Percentiles rank a stretch among this genome's conserved stretches.
These are phyloP conservation scores for Erythrobasidium yunnanense DNA, from an alignment of 768 basidiomycete species.

Conservation along the genomic window DNA sequence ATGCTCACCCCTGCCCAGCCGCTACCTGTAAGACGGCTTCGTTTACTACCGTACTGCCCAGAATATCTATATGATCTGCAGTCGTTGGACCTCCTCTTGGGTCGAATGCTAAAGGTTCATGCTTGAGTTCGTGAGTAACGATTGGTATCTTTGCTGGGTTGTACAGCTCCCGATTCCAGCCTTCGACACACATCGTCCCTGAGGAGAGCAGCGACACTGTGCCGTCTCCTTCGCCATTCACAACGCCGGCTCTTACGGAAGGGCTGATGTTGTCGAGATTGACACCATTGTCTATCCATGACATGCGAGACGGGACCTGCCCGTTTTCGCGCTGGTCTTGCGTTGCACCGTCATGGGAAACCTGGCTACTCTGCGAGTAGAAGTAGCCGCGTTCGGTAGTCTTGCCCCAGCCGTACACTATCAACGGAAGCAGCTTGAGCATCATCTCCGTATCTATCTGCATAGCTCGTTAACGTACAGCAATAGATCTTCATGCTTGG, in stretches of 20 bases:
- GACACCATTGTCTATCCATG: slow-evolving; percentile 77
- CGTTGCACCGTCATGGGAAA: slow-evolving; percentile 26
- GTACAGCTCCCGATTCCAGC: slow-evolving; percentile 80
- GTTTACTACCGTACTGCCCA: slow-evolving; percentile 67
- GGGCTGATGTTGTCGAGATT: slow-evolving; percentile 50
- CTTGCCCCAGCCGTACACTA: slow-evolving; percentile 84
- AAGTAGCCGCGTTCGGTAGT: slow-evolving; percentile 48
- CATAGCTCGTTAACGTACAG: background rate
- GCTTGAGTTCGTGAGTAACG: slow-evolving; percentile 75
- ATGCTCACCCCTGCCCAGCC: slow-evolving; percentile 54
- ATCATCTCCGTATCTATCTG: background rate
- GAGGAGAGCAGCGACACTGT: slow-evolving; percentile 75
- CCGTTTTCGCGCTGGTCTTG: slow-evolving; percentile 44
- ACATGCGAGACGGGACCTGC: slow-evolving; percentile 48
- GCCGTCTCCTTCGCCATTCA: slow-evolving; percentile 70
- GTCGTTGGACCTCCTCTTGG: slow-evolving; percentile 80
- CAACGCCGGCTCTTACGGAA: slow-evolving; percentile 24
- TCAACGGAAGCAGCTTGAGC: background rate
- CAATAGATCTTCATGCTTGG: slow-evolving; percentile 87
- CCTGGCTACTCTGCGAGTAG: slow-evolving; percentile 47
- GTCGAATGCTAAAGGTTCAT: slow-evolving; percentile 64
- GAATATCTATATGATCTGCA: slow-evolving; percentile 77
- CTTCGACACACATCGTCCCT: slow-evolving; percentile 93
- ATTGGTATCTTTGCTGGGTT: slow-evolving; percentile 83
- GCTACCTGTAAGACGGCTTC: slow-evolving; percentile 84